Conservation (phyloP, 176 grass and related monocot genomes). For the Oryza nivara region DNA sequence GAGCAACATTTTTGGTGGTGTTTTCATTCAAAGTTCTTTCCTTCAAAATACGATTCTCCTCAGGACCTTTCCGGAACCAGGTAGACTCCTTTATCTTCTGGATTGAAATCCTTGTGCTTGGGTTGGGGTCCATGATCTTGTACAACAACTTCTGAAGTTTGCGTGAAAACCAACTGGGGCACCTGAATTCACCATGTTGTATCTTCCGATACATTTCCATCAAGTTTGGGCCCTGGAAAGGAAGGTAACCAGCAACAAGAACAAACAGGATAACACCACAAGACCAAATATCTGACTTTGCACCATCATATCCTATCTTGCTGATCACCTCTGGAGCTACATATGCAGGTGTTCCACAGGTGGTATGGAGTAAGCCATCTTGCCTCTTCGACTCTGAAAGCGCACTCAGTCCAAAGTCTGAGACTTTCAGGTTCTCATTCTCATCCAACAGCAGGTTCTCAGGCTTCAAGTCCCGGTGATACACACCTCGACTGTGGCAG, state of each 20-base stretch:
- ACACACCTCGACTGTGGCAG: constrained; percentile 72
- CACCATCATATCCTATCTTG: constrained; percentile 76
- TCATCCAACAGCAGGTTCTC: constrained; percentile 75
- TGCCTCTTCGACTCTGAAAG: constrained; percentile 61
- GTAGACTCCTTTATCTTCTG: constrained; percentile 72
- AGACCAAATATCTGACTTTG: constrained; percentile 85
- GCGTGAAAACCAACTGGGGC: constrained; percentile 66
- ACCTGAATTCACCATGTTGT: constrained; percentile 67
- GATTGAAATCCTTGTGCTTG: constrained; percentile 64
- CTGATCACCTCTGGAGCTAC: constrained; percentile 87
- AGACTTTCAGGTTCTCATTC: constrained; percentile 64
- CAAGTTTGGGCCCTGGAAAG: constrained; percentile 74
- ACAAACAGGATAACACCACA: constrained; percentile 88
- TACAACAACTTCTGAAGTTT: constrained; percentile 63
- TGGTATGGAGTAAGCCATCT: constrained; percentile 77
- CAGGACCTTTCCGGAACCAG: constrained; percentile 77
- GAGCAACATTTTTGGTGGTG: constrained; percentile 4
- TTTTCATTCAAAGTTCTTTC: constrained; percentile 35
- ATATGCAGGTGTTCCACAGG: constrained; percentile 87
- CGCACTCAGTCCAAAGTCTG: constrained; percentile 71
- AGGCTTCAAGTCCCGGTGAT: constrained; percentile 70
- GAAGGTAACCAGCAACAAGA: constrained; percentile 70
- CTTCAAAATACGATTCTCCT: constrained; percentile 33
- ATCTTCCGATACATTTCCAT: constrained; percentile 86
- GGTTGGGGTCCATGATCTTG: constrained; percentile 83